Base-by-base conservation (phyloP, 2,329 filamentous ascomycete genomes). In the Paracoccidioides lutzii region DNA sequence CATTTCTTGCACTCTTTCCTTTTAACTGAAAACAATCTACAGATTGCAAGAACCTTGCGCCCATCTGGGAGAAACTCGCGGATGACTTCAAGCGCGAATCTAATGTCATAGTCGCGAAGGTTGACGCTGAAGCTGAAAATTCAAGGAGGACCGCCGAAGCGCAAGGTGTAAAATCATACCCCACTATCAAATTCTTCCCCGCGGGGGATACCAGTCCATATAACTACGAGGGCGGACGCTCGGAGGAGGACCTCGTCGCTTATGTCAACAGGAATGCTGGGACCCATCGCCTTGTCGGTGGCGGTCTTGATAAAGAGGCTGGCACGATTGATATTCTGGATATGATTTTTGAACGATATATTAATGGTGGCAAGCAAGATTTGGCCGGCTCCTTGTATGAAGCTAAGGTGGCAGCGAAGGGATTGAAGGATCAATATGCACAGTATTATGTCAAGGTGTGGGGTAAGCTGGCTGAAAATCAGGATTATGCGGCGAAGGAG, bases 1-100 rank as follows among this genome's bases (percentile, higher is more conserved):
- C 43, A 35, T 53, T 59, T 61, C 45, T 60, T 58, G 58, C 62
- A 51, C 7, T 5, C 6, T 41, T 50, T 33, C 30, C n/a, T 14
- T 28, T 46, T 14, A 22, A 33, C 30, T 46, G 33, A 46, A 8
- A 8, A 46, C 30, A 46, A 22, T 14, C 9, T 53, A 48, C 69
- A 96, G 93, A 98, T 81, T 98, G 93, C 87, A 98, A 98, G 79
- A 85, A 67, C 65, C 84, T 98, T 60, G 90, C 90, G 51, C 93
- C 93, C 46, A 81, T 78, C 63, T 98, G 90, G 88, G 93, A 98
- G 75, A 82, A 81, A 53, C 77, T 97, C 61, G 91, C 93, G 60
- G 77, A 78, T 59, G 87, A 90, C 74, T 98, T 90, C 73, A 78
- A 79, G 62, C 80, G 78, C 68, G 93, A 98, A 66, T 73, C 83